These are phyloP conservation scores for Zasmidium citrigriseum DNA, from an alignment of 2,329 filamentous ascomycete genomes.

Conservation along the genomic window DNA sequence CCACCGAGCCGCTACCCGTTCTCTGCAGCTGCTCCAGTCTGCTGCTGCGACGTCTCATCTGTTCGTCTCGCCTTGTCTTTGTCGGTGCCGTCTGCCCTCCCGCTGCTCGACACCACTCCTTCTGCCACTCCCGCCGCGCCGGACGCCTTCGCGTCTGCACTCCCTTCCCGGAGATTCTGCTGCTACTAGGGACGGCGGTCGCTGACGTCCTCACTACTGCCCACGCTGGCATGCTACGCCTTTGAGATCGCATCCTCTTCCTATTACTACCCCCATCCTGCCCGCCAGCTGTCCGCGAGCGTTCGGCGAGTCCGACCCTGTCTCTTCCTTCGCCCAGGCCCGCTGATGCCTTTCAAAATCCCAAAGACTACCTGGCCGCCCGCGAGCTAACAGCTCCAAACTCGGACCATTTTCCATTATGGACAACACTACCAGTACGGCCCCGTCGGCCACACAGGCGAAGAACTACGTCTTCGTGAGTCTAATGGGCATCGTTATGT, in stretches of 20 bases:
- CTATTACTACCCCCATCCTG: slow-evolving; percentile 9
- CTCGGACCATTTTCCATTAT: slow-evolving; percentile 15
- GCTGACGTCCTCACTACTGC: not conserved
- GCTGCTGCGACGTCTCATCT: not conserved
- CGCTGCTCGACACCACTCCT: not conserved
- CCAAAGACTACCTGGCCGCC: slow-evolving; percentile 13
- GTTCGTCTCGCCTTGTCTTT: not conserved
- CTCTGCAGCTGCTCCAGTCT: no score
- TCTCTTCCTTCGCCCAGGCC: not conserved
- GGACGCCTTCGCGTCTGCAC: not conserved
- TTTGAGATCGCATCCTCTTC: slow-evolving; percentile 5
- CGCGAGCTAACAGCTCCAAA: slow-evolving; percentile 11
- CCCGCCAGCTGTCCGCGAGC: no score
- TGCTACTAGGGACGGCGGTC: not conserved
- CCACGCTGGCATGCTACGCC: not conserved
- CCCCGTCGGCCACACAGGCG: slow-evolving; percentile 68
- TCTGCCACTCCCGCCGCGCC: not conserved
- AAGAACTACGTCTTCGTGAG: slow-evolving; percentile 99
- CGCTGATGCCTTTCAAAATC: slow-evolving; percentile 14
- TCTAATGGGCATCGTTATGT: no score
- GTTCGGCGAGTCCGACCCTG: not conserved
- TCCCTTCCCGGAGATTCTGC: not conserved
- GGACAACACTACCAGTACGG: slow-evolving; percentile 21
- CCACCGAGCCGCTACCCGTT: no score
- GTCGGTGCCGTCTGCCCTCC: not conserved